These are phyloP conservation scores for Cenococcum geophilum DNA, from an alignment of 495 filamentous ascomycete genomes.

Conservation along the genomic window DNA sequence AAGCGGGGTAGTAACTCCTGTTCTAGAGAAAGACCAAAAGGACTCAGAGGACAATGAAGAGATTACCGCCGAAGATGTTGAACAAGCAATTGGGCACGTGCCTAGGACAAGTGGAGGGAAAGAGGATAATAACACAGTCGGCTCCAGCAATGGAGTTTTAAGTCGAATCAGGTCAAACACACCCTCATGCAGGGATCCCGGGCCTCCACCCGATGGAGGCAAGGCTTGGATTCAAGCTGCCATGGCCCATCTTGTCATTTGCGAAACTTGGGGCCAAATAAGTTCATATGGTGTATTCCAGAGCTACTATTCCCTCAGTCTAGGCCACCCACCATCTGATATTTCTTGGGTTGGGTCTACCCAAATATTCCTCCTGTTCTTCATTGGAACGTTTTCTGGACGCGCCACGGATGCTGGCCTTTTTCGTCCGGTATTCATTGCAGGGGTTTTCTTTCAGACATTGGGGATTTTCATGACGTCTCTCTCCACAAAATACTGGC, in stretches of 20 bases:
- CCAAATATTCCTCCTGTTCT: constrained; percentile 51
- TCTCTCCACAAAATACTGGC: constrained; percentile 64
- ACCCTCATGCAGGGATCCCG: constrained; percentile 37
- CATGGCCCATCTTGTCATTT: constrained; percentile 54
- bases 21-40: not conserved
- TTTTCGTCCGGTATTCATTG: constrained; percentile 50
- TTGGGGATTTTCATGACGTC: constrained; percentile 72
- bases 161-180: not conserved
- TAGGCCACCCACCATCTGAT: constrained; percentile 40
- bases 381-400: constrained; percentile 48
- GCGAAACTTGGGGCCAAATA: constrained; percentile 69
- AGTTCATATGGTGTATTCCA: constrained; percentile 77
- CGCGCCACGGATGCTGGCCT: constrained; percentile 51
- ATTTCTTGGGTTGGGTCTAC: constrained; percentile 56
- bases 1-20: constrained; percentile 4
- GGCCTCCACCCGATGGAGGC: constrained; percentile 54
- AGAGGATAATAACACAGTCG: not conserved
- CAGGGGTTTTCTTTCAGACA: constrained; percentile 53
- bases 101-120: not conserved
- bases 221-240: constrained; percentile 58
- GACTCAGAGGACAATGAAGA: not conserved
- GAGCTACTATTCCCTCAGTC: constrained; percentile 57
- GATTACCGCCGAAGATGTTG: not conserved
- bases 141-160: not conserved
- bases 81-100: not conserved